These are phyloP conservation scores for Laguncularia racemosa DNA, from an alignment of 345 rosid species.

Conservation along the genomic window DNA sequence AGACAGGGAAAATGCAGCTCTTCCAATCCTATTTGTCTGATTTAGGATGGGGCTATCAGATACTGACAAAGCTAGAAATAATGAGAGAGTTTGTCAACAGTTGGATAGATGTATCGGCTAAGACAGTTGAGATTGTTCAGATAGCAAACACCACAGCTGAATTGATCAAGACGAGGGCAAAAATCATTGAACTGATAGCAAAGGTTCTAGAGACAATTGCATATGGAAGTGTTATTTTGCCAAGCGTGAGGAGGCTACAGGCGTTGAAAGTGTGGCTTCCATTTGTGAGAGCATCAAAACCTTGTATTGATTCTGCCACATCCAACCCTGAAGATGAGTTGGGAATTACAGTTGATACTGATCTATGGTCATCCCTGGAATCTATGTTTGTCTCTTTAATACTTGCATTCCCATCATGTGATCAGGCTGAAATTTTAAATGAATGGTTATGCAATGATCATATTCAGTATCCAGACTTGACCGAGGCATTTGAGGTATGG, in stretches of 20 bases:
- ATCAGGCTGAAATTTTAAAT: conserved; percentile 73
- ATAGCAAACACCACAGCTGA: conserved; percentile 24
- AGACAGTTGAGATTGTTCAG: conserved; percentile 37
- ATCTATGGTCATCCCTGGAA: conserved; percentile 79
- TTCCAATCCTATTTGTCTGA: conserved; percentile 51
- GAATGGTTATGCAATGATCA: conserved; percentile 64
- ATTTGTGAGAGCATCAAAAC: conserved; percentile 57
- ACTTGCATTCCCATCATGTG: conserved; percentile 70
- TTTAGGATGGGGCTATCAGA: conserved; percentile 66
- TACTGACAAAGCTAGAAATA: conserved; percentile 61
- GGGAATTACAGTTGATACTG: conserved; percentile 44
- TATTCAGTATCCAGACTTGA: conserved; percentile 67
- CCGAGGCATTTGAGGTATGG: conserved; percentile 90
- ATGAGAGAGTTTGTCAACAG: conserved; percentile 60
- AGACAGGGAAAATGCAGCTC: conserved; percentile 20
- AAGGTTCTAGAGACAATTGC: conserved; percentile 80
- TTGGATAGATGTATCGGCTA: conserved; percentile 78
- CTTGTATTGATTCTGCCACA: conserved; percentile 39
- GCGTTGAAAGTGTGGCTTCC: conserved; percentile 87
- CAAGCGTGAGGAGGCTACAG: conserved; percentile 53
- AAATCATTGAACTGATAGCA: conserved; percentile 54
- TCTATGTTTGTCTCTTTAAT: conserved; percentile 63
- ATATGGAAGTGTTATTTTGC: conserved; percentile 63
- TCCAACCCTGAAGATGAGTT: conserved; percentile 21
- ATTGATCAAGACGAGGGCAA: conserved; percentile 37